Base-by-base conservation (phyloP, 139 green algal genomes). In the Tetradesmus lagerheimii region DNA sequence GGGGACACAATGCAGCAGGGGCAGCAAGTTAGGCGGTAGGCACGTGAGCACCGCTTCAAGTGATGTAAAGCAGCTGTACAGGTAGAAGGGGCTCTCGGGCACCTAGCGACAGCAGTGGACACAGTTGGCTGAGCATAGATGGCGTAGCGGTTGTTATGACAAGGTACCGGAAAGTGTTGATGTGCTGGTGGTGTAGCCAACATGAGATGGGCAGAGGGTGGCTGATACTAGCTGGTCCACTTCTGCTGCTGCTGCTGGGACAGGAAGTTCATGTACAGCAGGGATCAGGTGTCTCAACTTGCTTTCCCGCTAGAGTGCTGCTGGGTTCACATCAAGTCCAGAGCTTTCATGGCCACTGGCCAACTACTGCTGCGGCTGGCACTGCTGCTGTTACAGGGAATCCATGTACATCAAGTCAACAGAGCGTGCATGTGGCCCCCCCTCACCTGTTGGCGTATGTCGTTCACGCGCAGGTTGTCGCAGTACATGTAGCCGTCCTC, bases 401-500 rank as follows among this genome's bases (percentile, higher is more conserved):
- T 18, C 12, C 47, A n/a, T n/a, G n/a, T n/a, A n/a, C n/a, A n/a
- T 27, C 8, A 75, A 14, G 45, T 57, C 23, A 9, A 79, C 31
- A 37, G 9, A 14, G 18, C 37, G 1, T 82, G 29, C 1, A 78
- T 29, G 3, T 66, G 41, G n/a, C n/a, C n/a, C 25, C 3, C 9
- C 47, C 16, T 45, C 37, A 96, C 93, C 90, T 96, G 80, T 2
- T 91, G 39, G 43, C 96, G 93, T 89, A 98, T 96, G 89, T 99
- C 97, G 37, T 98, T 96, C 5, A 99, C 94, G 11, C 92, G 87
- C 91, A 99, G 74, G 53, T 93, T 92, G 89, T 99, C 98, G 79
- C 96, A 98, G 90, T 99, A 99, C 43, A 99, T 75, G 89, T 96
- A 98, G 66, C 97, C 98, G 93, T 99, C 96, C 77, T 98, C 95